Conservation (phyloP, 176 grass and related monocot genomes). For the Cenchrus purpureus region DNA sequence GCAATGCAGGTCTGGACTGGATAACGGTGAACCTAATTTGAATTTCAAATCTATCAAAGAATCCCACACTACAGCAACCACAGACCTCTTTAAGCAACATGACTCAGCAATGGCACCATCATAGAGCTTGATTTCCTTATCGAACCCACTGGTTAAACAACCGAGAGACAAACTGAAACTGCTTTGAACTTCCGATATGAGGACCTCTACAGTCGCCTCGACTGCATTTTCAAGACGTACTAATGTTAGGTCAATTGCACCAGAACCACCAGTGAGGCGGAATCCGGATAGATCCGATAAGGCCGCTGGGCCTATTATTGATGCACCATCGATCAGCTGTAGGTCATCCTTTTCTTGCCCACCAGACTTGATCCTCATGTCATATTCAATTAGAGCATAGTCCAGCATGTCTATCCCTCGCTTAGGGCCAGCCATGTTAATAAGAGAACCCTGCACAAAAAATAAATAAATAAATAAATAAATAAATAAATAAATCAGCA, state of each 20-base stretch:
- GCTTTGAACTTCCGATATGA: conserved; percentile 13
- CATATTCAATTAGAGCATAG: conserved; percentile 13
- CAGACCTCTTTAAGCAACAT: conserved; percentile 1
- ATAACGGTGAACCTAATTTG: neutral
- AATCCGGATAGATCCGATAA: neutral
- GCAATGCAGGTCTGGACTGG: neutral
- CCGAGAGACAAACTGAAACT: conserved; percentile 1
- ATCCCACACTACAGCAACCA: neutral
- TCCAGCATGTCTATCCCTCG: neutral
- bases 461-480: too few species aligned
- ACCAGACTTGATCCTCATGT: neutral
- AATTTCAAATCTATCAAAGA: conserved; percentile 24
- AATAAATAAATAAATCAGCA: neutral
- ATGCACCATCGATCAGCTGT: neutral
- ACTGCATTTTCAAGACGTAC: neutral
- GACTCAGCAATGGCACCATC: conserved; percentile 22
- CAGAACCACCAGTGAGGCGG: neutral
- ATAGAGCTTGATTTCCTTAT: conserved; percentile 25
- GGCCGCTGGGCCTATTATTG: neutral
- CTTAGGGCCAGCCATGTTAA: conserved; percentile 9
- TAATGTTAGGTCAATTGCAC: neutral
- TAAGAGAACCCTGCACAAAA: neutral
- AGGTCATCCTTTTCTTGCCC: conserved; percentile 1
- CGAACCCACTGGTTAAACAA: conserved; percentile 13
- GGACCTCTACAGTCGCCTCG: conserved; percentile 23